These are phyloP conservation scores for Tricholomella constricta DNA, from an alignment of 768 basidiomycete genomes.

Conservation along the genomic window DNA sequence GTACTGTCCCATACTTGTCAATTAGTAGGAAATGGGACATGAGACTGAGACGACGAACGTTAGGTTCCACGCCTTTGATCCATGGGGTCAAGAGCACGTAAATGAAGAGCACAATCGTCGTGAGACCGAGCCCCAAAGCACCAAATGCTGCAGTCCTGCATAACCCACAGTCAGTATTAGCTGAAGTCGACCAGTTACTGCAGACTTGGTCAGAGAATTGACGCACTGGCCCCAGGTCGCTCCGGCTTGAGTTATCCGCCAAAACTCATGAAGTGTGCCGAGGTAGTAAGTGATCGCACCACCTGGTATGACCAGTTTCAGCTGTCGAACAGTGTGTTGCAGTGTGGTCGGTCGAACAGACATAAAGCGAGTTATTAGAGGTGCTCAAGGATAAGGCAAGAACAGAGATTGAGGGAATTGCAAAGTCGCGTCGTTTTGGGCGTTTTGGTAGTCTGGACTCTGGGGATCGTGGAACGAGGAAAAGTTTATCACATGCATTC, in stretches of 20 bases:
- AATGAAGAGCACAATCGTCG: conserved; percentile 71
- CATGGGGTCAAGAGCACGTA: conserved; percentile 72
- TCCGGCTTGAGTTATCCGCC: conserved; percentile 38
- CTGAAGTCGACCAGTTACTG: not conserved
- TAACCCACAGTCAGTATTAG: conserved; percentile 1
- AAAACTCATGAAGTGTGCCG: conserved; percentile 54
- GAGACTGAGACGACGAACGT: conserved; percentile 47
- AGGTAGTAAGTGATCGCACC: conserved; percentile 62
- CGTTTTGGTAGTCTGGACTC: too few species aligned
- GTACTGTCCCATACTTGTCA: conserved; percentile 46
- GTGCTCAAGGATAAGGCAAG: not conserved
- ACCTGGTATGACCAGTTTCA: conserved; percentile 79
- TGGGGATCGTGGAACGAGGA: not conserved
- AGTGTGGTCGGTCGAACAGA: conserved; percentile 19
- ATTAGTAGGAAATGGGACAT: not conserved
- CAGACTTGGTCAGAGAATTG: not conserved
- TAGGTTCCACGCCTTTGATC: conserved; percentile 65
- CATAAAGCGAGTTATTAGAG: conserved; percentile 8
- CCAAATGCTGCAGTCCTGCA: conserved; percentile 54
- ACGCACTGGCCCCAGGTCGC: conserved; percentile 60
- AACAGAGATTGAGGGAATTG: not conserved
- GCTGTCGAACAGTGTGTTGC: conserved; percentile 62
- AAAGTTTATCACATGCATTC: conserved; percentile 4
- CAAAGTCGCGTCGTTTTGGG: not conserved
- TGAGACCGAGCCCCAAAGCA: conserved; percentile 54